Conservation (phyloP, 768 basidiomycete species). For the Suillus bovinus region DNA sequence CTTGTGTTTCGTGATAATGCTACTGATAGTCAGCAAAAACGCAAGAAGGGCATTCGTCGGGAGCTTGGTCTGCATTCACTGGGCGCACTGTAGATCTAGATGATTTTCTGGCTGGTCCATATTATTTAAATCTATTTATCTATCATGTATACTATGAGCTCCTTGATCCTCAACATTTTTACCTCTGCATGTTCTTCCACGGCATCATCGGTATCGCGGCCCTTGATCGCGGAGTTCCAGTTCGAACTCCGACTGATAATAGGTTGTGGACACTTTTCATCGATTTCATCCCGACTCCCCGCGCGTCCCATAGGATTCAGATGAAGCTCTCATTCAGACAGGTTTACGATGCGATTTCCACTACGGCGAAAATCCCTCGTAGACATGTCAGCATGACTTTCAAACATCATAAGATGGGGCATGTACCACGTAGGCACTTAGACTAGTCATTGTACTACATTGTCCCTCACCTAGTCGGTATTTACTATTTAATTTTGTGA, state of each 20-base stretch:
- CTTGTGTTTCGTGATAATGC: conserved; percentile 31
- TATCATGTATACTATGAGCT: not conserved
- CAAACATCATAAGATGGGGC: not conserved
- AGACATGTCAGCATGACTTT: not conserved
- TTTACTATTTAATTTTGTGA: not conserved
- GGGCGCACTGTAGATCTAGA: too few relatives aligned
- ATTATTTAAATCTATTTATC: not conserved
- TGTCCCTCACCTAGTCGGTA: not conserved
- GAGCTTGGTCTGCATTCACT: conserved; percentile 31
- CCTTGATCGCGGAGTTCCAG: too few relatives aligned
- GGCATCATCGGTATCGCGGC: too few relatives aligned
- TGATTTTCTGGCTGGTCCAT: too few relatives aligned
- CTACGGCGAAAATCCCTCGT: not conserved
- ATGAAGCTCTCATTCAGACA: not conserved
- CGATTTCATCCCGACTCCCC: not conserved
- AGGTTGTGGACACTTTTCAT: too few relatives aligned
- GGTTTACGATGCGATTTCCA: not conserved
- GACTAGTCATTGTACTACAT: not conserved
- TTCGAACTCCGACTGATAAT: too few relatives aligned
- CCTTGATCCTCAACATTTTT: too few relatives aligned
- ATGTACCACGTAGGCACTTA: too few relatives aligned
- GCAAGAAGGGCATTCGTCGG: conserved; percentile 27
- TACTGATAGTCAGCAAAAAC: conserved; percentile 27
- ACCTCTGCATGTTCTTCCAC: too few relatives aligned
- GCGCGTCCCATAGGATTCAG: too few relatives aligned